These are phyloP conservation scores for Rhodotorula sp. DNA, from an alignment of 1,284 basidiomycete genomes.

Conservation along the genomic window DNA sequence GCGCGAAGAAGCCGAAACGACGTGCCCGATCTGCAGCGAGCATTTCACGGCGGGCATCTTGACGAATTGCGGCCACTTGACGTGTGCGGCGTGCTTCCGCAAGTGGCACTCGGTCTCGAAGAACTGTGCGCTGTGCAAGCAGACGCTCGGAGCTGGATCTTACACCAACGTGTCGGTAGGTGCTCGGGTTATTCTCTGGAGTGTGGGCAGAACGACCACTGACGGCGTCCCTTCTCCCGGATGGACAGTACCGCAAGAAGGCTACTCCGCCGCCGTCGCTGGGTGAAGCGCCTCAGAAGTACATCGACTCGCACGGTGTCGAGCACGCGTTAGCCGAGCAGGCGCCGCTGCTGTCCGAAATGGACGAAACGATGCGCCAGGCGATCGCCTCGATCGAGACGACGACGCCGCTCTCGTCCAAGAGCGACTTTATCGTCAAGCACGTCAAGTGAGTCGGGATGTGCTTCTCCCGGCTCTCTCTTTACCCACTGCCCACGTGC, in stretches of 20 bases:
- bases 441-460: constrained; percentile 32
- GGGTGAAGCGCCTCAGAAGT: background rate
- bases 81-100: constrained; percentile 18
- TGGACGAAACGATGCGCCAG: constrained; percentile 12
- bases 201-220: background rate
- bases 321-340: constrained; percentile 14
- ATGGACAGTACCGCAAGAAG: constrained; percentile 17
- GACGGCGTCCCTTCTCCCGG: no score
- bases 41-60: constrained; percentile 17
- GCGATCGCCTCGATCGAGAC: constrained; percentile 25
- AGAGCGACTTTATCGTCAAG: constrained; percentile 42
- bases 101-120: constrained; percentile 3
- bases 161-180: constrained; percentile 29
- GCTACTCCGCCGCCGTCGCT: background rate
- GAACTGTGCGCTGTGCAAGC: constrained; percentile 34
- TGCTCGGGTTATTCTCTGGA: background rate
- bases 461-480: constrained; percentile 2
- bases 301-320: constrained; percentile 19
- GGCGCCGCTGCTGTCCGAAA: constrained; percentile 9
- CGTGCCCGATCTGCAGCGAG: constrained; percentile 38
- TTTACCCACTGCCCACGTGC: no score
- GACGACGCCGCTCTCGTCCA: constrained; percentile 30
- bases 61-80: constrained; percentile 27
- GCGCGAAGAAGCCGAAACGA: constrained; percentile 21
- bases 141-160: constrained; percentile 3